Percentiles rank a stretch among this genome's conserved stretches.
These are phyloP conservation scores for Phragmites australis DNA, from an alignment of 176 grass and related monocot species.

Conservation along the genomic window DNA sequence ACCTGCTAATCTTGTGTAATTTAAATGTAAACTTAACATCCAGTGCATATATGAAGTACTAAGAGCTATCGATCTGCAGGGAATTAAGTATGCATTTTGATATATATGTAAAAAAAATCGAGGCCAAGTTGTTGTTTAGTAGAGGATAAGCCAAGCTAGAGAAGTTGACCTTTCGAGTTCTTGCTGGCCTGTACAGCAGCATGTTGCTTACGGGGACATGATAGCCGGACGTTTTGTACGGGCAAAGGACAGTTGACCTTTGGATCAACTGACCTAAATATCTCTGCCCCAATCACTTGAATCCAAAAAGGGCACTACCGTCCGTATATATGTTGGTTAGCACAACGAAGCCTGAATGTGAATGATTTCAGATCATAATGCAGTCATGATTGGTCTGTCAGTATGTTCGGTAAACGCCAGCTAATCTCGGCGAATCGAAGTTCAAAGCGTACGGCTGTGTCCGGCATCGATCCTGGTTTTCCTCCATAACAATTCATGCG, in stretches of 20 bases:
- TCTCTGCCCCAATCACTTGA: slow-evolving; percentile 10
- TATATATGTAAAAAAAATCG: background rate
- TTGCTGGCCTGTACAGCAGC: background rate
- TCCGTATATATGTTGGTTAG: background rate
- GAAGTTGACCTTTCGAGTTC: slow-evolving; percentile 41
- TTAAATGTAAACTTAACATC: background rate
- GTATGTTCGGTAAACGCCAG: background rate
- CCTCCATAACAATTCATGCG: background rate
- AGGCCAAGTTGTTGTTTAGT: slow-evolving; percentile 22
- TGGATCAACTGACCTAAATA: background rate
- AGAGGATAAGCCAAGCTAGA: slow-evolving; percentile 7
- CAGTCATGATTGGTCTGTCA: background rate
- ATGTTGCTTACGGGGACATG: background rate
- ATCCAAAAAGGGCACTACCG: background rate
- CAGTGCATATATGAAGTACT: background rate
- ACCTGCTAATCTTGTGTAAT: background rate
- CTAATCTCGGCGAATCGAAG: slow-evolving; percentile 19
- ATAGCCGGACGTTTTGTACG: slow-evolving; percentile 26
- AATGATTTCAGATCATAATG: slow-evolving; percentile 4
- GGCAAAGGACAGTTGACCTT: slow-evolving; percentile 44
- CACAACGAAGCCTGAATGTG: background rate
- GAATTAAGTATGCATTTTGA: background rate
- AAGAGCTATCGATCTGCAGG: background rate
- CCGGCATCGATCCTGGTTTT: slow-evolving; percentile 3
- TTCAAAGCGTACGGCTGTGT: slow-evolving; percentile 18